These are phyloP conservation scores for Paramecium tetraurelia DNA, from an alignment of 73 alveolate genomes.

Conservation along the genomic window DNA sequence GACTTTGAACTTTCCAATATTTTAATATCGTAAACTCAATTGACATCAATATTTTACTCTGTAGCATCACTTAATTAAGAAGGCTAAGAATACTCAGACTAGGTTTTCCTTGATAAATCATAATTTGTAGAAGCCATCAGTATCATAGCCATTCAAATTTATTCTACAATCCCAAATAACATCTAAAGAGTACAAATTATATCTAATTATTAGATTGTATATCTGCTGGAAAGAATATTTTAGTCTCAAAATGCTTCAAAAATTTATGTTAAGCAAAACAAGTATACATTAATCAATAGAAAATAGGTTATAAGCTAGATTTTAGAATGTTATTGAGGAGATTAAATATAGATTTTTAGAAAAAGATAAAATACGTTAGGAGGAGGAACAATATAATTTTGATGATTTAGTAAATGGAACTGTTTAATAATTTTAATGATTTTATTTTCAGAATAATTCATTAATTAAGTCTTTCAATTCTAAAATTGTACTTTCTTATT, in stretches of 20 bases:
- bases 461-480: constrained; percentile 28
- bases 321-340: not conserved
- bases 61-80: constrained; percentile 14
- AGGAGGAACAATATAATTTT: not conserved
- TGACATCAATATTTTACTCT: constrained; percentile 3
- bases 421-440: not conserved
- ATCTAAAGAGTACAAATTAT: not conserved
- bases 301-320: not conserved
- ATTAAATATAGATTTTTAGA: not conserved
- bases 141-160: not conserved
- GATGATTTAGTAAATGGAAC: constrained; percentile 25
- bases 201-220: constrained; percentile 15
- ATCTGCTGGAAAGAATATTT: not conserved
- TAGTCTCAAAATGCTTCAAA: constrained; percentile 11
- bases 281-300: not conserved
- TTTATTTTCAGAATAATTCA: constrained; percentile 30
- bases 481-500: constrained; percentile 27
- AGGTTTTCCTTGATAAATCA: constrained; percentile 1
- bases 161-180: not conserved
- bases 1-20: not conserved
- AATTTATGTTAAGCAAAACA: not conserved
- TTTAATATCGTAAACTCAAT: not conserved
- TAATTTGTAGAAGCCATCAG: constrained; percentile 31
- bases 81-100: not conserved
- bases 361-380: not conserved